These are phyloP conservation scores for Rugonectria rugulosa DNA, from an alignment of 2,329 filamentous ascomycete genomes.

Conservation along the genomic window DNA sequence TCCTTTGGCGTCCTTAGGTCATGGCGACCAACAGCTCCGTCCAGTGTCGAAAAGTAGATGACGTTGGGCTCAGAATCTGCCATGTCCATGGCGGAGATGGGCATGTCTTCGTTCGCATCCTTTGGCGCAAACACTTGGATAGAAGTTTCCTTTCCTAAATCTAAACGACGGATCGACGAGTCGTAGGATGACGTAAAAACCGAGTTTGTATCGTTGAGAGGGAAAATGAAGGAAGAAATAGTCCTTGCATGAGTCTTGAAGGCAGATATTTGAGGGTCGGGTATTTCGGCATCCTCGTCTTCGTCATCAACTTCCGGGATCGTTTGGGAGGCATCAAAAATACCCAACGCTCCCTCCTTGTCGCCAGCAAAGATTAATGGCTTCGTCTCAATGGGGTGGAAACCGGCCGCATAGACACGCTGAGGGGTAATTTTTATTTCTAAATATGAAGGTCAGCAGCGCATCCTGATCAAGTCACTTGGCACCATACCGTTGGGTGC, in stretches of 20 bases:
- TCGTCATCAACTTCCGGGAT: slow-evolving; percentile 67
- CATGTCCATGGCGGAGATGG: slow-evolving; percentile 86
- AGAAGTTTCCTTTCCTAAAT: slow-evolving; percentile 81
- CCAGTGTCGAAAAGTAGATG: slow-evolving; percentile 87
- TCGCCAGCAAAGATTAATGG: slow-evolving; percentile 92
- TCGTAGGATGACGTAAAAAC: slow-evolving; percentile 92
- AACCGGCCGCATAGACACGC: slow-evolving; percentile 83
- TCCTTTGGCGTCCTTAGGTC: slow-evolving; percentile 71
- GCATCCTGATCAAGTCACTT: too few species aligned
- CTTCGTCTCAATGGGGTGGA: slow-evolving; percentile 88
- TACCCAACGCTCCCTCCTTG: slow-evolving; percentile 88
- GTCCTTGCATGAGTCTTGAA: slow-evolving; percentile 91
- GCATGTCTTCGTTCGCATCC: slow-evolving; percentile 74
- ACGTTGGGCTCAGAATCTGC: slow-evolving; percentile 72
- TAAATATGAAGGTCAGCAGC: slow-evolving; percentile 41
- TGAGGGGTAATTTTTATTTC: slow-evolving; percentile 93
- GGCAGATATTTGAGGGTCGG: slow-evolving; percentile 82
- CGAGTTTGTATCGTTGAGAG: slow-evolving; percentile 73
- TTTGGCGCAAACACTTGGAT: slow-evolving; percentile 81
- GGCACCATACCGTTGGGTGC: slow-evolving; percentile 72
- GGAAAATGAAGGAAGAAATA: slow-evolving; percentile 84
- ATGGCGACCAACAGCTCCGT: slow-evolving; percentile 81
- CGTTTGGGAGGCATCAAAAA: slow-evolving; percentile 87
- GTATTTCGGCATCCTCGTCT: slow-evolving; percentile 70
- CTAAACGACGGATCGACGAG: slow-evolving; percentile 86